phyloP scores from a whole-genome alignment of 257 asterid genomes.

The Petrea volubilis region DNA sequence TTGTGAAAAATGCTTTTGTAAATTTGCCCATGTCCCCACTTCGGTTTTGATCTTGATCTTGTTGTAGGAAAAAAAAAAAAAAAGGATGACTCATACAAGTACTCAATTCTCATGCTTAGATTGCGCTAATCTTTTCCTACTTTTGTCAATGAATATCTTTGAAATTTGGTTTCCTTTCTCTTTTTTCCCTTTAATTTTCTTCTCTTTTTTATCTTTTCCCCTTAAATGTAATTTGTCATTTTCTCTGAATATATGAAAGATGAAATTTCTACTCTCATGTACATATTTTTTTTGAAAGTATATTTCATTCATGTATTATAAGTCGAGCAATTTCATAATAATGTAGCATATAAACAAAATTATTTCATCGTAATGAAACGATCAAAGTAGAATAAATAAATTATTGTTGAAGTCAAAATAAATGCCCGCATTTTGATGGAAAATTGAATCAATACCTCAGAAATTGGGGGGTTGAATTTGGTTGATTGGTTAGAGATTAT shows the following conservation, averaged over 20 bases:
- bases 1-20: constrained; percentile 28
- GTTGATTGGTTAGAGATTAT: no score
- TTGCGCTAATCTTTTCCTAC: neutral
- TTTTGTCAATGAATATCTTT: neutral
- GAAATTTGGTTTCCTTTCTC: neutral
- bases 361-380: no score
- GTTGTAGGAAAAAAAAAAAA: neutral
- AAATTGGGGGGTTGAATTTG: no score
- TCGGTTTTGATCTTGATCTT: constrained; percentile 29
- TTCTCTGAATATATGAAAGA: neutral
- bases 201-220: no score
- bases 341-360: no score
- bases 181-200: neutral
- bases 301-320: no score
- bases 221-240: neutral
- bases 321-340: no score
- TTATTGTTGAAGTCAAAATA: no score
- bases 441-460: no score
- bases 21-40: constrained; percentile 22
- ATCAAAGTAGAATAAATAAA: no score
- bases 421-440: no score
- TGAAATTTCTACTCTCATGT: neutral
- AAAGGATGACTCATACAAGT: neutral
- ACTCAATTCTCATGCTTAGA: neutral
- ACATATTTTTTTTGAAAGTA: no score